Conservation (phyloP, 2,329 filamentous ascomycete genomes). For the Apiospora rasikravindrae region DNA sequence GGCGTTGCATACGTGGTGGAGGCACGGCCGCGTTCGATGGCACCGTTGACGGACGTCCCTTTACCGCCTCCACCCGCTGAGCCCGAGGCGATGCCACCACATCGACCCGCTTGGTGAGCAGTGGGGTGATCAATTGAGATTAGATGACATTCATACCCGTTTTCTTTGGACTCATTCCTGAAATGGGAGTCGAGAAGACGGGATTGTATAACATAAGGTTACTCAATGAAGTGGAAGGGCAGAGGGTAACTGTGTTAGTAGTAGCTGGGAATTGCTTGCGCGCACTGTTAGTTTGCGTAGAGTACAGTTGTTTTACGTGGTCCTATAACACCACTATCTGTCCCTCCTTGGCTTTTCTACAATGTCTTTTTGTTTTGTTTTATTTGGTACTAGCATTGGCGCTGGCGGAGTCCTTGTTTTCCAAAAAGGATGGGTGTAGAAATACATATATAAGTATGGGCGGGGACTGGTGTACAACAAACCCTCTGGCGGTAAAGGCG, state of each 20-base stretch:
- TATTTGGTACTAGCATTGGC: neutral
- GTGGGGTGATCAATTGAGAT: neutral
- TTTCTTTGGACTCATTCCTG: conserved; percentile 1
- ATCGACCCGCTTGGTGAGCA: neutral
- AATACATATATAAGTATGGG: neutral
- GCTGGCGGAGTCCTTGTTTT: conserved; percentile 2
- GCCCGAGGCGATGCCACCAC: conserved; percentile 33
- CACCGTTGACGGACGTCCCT: conserved; percentile 48
- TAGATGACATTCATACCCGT: neutral
- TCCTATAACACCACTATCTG: neutral
- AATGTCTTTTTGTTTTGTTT: neutral
- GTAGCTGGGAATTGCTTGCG: neutral
- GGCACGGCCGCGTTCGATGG: conserved; percentile 64
- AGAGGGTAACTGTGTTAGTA: neutral
- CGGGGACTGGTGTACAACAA: neutral
- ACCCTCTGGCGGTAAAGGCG: neutral
- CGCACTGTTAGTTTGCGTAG: neutral
- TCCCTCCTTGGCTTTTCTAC: neutral
- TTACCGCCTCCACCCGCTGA: conserved; percentile 54
- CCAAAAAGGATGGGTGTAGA: neutral
- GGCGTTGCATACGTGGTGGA: conserved; percentile 76
- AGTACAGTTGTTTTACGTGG: neutral
- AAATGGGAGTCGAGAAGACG: neutral
- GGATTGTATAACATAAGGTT: neutral
- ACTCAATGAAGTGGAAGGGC: neutral